Evolutionary conservation across 2,329 filamentous ascomycete genomes (phyloP), one percentile per base, ranked within the genome.

Genomic region (Geosmithia putterillii): DNA sequence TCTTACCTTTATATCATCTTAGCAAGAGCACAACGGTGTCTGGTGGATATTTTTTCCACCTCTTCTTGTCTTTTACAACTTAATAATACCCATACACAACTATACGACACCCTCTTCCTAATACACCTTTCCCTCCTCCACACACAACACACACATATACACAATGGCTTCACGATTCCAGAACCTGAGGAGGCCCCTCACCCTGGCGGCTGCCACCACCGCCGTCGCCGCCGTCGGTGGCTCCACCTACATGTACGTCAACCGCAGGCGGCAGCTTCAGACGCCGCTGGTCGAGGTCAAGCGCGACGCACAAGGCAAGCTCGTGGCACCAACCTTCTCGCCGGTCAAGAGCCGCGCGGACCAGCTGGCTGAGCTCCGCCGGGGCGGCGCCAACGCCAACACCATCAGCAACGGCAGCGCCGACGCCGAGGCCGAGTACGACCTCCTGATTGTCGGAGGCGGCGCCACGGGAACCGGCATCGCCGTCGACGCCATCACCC

Each of bases 381-480:
- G 55, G 19, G n/a, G n/a, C n/a, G n/a, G n/a, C n/a, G n/a, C n/a
- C n/a, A n/a, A n/a, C n/a, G n/a, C n/a, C n/a, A n/a, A n/a, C n/a
- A n/a, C n/a, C n/a, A n/a, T n/a, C n/a, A n/a, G n/a, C 48, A 51
- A 50, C 44, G 51, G 53, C 44, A 47, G 45, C 28, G 48, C 57
- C 40, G 52, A 56, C 20, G 60, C 64, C 15, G 45, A 40, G n/a
- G 62, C 63, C 10, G 70, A 76, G 42, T 90, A 89, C 54, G 86
- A 90, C 57, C 67, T 92, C 36, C 67, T 90, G 49, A 70, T 92
- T 53, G 86, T 90, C 53, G 85, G 85, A 45, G 84, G 79, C 49
- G 85, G 85, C 50, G 85, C 85, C 14, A 90, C 86, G 2, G 85
- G 85, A 14, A 74, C 84, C 6, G 85, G 85, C 20, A 86, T 92